These are phyloP conservation scores for Saccharomycopsis vini DNA, from an alignment of 805 yeast genomes.

Conservation along the genomic window DNA sequence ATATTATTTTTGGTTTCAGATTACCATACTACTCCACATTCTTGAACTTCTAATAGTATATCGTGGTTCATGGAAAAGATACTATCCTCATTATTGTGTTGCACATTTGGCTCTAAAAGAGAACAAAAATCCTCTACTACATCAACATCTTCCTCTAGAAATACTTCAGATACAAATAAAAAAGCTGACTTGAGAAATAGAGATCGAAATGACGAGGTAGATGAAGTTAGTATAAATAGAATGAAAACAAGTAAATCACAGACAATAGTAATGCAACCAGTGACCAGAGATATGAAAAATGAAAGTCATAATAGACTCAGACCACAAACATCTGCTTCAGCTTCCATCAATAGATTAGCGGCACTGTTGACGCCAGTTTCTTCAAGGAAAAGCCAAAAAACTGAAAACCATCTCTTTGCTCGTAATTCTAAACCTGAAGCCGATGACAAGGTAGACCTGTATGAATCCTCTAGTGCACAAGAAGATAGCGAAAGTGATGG, in stretches of 20 bases:
- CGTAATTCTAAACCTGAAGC: neutral
- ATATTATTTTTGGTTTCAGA: too few species aligned
- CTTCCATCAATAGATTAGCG: too few species aligned
- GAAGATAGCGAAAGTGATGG: neutral
- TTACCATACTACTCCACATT: too few species aligned
- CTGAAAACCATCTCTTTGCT: too few species aligned
- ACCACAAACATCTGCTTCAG: too few species aligned
- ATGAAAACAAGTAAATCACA: constrained; percentile 10
- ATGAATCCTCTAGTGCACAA: neutral
- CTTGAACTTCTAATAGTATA: too few species aligned
- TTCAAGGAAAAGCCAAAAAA: too few species aligned
- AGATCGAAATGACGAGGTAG: constrained; percentile 13
- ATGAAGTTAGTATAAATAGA: constrained; percentile 7
- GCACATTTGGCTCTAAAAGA: constrained; percentile 22
- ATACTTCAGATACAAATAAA: constrained; percentile 11
- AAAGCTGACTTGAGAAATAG: constrained; percentile 6
- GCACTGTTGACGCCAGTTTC: too few species aligned
- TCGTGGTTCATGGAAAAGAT: constrained; percentile 27
- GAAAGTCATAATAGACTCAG: too few species aligned
- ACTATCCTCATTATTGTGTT: constrained; percentile 29
- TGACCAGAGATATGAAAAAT: too few species aligned
- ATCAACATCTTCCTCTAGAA: constrained; percentile 15
- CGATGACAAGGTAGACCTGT: neutral
- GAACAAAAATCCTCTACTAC: constrained; percentile 16
- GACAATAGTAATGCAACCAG: constrained; percentile 9